phyloP scores from a whole-genome alignment of 352 stramenopile genomes.

The Phytophthora palmivora region DNA sequence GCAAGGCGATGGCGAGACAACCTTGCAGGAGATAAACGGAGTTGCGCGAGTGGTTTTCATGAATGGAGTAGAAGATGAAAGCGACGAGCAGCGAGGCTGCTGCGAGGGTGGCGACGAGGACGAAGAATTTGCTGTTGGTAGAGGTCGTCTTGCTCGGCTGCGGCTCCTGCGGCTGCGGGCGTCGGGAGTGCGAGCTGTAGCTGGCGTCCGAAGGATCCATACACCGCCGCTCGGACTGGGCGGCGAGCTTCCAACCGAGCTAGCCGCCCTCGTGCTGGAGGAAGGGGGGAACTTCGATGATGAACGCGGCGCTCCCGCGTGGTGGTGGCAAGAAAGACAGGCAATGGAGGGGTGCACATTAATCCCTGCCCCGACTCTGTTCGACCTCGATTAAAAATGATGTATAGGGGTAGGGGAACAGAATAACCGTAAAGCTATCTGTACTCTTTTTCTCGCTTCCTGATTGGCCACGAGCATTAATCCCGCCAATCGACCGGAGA shows the following conservation, averaged over 20 bases:
- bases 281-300: constrained; percentile 3
- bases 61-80: constrained; percentile 51
- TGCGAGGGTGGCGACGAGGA: constrained; percentile 20
- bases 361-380: constrained; percentile 21
- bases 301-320: constrained; percentile 9
- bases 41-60: constrained; percentile 35
- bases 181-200: constrained; percentile 21
- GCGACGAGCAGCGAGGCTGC: constrained; percentile 30
- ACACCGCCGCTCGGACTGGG: constrained; percentile 23
- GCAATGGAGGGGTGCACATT: constrained; percentile 19
- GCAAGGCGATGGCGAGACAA: constrained; percentile 47
- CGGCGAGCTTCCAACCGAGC: constrained; percentile 31
- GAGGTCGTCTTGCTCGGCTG: constrained; percentile 28
- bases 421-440: too few relatives aligned
- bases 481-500: too few relatives aligned
- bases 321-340: constrained; percentile 5
- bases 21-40: constrained; percentile 46
- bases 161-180: constrained; percentile 1
- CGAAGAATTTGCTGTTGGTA: constrained; percentile 20
- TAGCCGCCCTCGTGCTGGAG: constrained; percentile 20
- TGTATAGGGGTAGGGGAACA: constrained; percentile 6
- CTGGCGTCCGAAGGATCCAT: constrained; percentile 26
- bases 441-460: too few relatives aligned
- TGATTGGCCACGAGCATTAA: too few relatives aligned
- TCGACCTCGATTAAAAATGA: constrained; percentile 25